Evolutionary conservation across 225 moss, liverwort and hornwort species (phyloP), one percentile per base, ranked within the genome.

Genomic region (Physcomitrellopsis africana): DNA sequence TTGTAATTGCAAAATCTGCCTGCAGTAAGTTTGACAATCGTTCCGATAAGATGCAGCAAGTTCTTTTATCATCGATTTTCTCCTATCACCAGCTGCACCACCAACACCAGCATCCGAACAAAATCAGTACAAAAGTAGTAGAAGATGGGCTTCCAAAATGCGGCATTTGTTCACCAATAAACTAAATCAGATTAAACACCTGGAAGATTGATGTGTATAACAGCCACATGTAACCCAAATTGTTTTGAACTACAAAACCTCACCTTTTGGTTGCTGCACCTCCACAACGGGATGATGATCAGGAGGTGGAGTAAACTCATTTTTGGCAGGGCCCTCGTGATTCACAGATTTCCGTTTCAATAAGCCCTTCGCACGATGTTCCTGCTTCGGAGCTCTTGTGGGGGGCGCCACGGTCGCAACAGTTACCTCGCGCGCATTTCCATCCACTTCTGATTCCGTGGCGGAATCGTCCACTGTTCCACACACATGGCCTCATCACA

Each of bases 11-110:
- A 92, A 79, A 63, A 92, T 80, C 82, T 92, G 89, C 32, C 92
- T 82, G 84, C 90, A 92, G 61, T 86, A 86, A 13, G 80, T 81
- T 74, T 84, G 84, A 77, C 89, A 88, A 60, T 92, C 90, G 51
- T 87, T 87, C 72, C 87, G 87, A 76, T 84, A 90, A 0, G 81
- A 80, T 55, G 85, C 87, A 55, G 87, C 90, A 73, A 92, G 70
- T 42, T 90, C 86, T 78, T 86, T 92, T n/a, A 92, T 84, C 92
- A 92, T 90, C n/a, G 78, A 67, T 60, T 84, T 90, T 61, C 92
- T 90, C 77, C 81, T 82, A 73, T 89, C 88, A 83, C 79, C 79
- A 65, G 85, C 88, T 89, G 79, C 81, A 79, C 27, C 56, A 76
- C 9, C 79, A 70, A 49, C 69, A 71, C 62, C 77, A 80, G 69